Conservation (phyloP, 2,329 filamentous ascomycete species). For the Fusarium incarnatum region DNA sequence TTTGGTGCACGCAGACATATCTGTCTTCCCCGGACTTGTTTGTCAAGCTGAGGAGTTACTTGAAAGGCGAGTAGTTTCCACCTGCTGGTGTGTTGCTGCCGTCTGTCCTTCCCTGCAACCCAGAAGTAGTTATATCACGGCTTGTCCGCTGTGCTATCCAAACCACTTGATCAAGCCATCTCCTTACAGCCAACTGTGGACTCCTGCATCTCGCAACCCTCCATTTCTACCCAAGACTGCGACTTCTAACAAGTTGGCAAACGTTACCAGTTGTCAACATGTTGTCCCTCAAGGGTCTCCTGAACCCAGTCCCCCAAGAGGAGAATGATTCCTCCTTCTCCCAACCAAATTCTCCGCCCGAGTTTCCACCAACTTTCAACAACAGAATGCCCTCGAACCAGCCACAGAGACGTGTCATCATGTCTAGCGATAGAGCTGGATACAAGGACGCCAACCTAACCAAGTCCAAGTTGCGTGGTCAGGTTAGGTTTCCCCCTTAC, state of each 20-base stretch:
- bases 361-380: constrained; percentile 33
- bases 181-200: constrained; percentile 21
- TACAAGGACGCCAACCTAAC: constrained; percentile 64
- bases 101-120: constrained; percentile 44
- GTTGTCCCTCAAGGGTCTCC: constrained; percentile 73
- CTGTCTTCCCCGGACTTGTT: constrained; percentile 42
- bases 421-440: constrained; percentile 18
- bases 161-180: constrained; percentile 39
- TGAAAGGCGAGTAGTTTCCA: constrained; percentile 40
- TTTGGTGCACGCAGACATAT: constrained; percentile 32
- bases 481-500: constrained; percentile 79
- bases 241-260: constrained; percentile 23
- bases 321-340: constrained; percentile 51
- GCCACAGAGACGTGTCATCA: constrained; percentile 15
- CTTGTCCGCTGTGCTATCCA: constrained; percentile 43
- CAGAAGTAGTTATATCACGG: constrained; percentile 46
- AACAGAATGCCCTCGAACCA: constrained; percentile 16
- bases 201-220: constrained; percentile 22
- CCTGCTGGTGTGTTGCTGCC: constrained; percentile 34
- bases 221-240: constrained; percentile 7
- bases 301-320: constrained; percentile 69
- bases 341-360: constrained; percentile 53
- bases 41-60: constrained; percentile 45
- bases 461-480: constrained; percentile 72
- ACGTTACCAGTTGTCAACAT: constrained; percentile 55